A percentile compares a stretch with the other conserved stretches of the same genome.
Evolutionary conservation across 768 basidiomycete genomes (phyloP).

Genomic region (Gloeostereum incarnatum): DNA sequence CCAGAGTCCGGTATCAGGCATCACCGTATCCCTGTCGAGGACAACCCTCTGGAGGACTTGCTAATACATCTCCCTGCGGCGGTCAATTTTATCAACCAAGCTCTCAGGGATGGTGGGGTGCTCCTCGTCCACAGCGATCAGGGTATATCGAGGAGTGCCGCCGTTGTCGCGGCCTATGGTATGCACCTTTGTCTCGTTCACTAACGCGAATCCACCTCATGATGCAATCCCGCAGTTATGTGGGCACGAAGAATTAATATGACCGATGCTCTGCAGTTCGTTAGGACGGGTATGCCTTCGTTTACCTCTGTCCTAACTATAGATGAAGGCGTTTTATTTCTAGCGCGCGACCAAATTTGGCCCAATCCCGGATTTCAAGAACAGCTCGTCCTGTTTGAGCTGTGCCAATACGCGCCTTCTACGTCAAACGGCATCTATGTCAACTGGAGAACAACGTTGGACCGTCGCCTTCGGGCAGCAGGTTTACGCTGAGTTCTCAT

Average conservation of each 20-base stretch:
- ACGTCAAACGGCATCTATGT: constrained; percentile 54
- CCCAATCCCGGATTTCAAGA: constrained; percentile 72
- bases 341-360: constrained; percentile 77
- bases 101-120: constrained; percentile 45
- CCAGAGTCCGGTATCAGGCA: constrained; percentile 64
- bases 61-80: constrained; percentile 58
- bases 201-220: constrained; percentile 5
- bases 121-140: constrained; percentile 63
- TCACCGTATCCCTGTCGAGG: constrained; percentile 61
- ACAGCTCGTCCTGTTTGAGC: constrained; percentile 67
- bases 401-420: constrained; percentile 59
- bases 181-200: constrained; percentile 16
- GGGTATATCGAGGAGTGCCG: constrained; percentile 56
- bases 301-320: too few species aligned
- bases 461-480: constrained; percentile 33
- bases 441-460: constrained; percentile 53
- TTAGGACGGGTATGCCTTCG: constrained; percentile 44
- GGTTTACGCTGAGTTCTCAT: constrained; percentile 19
- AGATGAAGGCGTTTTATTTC: too few species aligned
- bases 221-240: constrained; percentile 49
- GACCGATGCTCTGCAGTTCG: constrained; percentile 48
- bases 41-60: constrained; percentile 62
- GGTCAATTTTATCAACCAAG: constrained; percentile 58
- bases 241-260: constrained; percentile 44
- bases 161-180: constrained; percentile 75